Evolutionary conservation across 2,329 filamentous ascomycete species (phyloP).

Genomic region (Pseudohalonectria lignicola): DNA sequence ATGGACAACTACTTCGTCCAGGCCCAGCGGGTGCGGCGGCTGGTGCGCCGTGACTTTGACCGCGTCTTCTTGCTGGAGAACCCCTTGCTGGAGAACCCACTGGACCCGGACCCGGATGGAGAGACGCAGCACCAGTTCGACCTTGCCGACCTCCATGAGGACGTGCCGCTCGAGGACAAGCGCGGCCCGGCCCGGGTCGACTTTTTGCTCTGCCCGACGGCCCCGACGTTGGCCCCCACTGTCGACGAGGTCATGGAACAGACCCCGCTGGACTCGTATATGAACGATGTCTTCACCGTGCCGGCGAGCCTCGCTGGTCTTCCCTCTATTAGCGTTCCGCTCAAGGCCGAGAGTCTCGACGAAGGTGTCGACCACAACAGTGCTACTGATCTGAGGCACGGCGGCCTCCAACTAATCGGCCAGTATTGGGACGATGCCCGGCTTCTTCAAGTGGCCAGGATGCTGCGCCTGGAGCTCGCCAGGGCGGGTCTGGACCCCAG

Average conservation of each 20-base stretch:
- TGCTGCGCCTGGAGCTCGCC: slow-evolving; percentile 14
- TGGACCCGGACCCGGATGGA: slow-evolving; percentile 3
- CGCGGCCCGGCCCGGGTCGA: slow-evolving; percentile 59
- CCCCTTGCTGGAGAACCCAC: slow-evolving; percentile 41
- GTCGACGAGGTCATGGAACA: slow-evolving; percentile 37
- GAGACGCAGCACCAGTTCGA: slow-evolving; percentile 34
- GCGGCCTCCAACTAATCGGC: slow-evolving; percentile 66
- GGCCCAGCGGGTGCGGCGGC: slow-evolving; percentile 74
- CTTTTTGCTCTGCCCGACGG: slow-evolving; percentile 78
- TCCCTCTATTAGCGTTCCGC: slow-evolving; percentile 76
- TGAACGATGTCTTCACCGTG: slow-evolving; percentile 93
- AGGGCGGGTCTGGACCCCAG: not conserved
- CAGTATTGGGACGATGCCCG: slow-evolving; percentile 67
- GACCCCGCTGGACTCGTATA: slow-evolving; percentile 63
- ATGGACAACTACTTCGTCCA: slow-evolving; percentile 97
- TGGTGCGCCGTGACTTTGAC: slow-evolving; percentile 83
- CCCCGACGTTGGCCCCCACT: slow-evolving; percentile 45
- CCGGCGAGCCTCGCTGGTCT: slow-evolving; percentile 87
- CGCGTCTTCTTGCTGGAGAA: slow-evolving; percentile 60
- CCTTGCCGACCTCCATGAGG: slow-evolving; percentile 47
- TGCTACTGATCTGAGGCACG: not conserved
- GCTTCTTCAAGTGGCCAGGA: slow-evolving; percentile 46
- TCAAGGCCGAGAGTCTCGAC: not conserved
- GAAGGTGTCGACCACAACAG: no score
- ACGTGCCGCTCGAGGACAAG: slow-evolving; percentile 40